Evolutionary conservation across 1,139 yeast species (phyloP).

Genomic region (Pichia sp.): DNA sequence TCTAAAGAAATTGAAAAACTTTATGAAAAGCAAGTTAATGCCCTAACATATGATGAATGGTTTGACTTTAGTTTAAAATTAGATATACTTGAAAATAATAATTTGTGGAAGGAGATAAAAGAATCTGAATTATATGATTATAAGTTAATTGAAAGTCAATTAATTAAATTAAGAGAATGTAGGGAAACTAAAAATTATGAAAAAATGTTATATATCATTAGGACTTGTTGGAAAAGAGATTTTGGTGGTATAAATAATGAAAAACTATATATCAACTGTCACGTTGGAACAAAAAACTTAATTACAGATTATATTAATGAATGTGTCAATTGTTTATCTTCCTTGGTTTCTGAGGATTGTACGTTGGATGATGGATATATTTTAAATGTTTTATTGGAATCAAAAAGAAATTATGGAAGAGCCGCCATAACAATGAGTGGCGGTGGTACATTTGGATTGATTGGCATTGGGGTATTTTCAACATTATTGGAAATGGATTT

Average conservation of each 20-base stretch:
- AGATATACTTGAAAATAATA: constrained; percentile 58
- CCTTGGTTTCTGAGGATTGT: constrained; percentile 38
- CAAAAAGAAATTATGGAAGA: constrained; percentile 85
- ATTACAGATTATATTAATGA: constrained; percentile 81
- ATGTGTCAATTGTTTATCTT: constrained; percentile 58
- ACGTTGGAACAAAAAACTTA: constrained; percentile 76
- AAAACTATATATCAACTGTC: constrained; percentile 67
- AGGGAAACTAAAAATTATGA: constrained; percentile 52
- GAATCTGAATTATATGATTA: constrained; percentile 68
- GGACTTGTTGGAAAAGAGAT: constrained; percentile 83
- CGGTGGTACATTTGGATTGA: constrained; percentile 89
- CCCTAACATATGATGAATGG: constrained; percentile 70
- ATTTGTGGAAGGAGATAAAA: constrained; percentile 62
- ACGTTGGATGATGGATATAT: constrained; percentile 62
- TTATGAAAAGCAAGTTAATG: constrained; percentile 47
- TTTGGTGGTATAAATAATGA: constrained; percentile 85
- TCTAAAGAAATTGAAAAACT: constrained; percentile 29
- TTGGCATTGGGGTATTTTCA: constrained; percentile 87
- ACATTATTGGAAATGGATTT: constrained; percentile 68
- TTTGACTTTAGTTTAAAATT: constrained; percentile 51
- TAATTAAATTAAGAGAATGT: constrained; percentile 56
- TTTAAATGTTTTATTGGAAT: constrained; percentile 75
- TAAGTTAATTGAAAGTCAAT: constrained; percentile 46
- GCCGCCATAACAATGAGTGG: constrained; percentile 92
- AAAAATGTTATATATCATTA: constrained; percentile 58